Percentiles rank a stretch among this genome's conserved stretches.
phyloP scores from a whole-genome alignment of 345 rosid genomes.

The Lepidium aucheri region DNA sequence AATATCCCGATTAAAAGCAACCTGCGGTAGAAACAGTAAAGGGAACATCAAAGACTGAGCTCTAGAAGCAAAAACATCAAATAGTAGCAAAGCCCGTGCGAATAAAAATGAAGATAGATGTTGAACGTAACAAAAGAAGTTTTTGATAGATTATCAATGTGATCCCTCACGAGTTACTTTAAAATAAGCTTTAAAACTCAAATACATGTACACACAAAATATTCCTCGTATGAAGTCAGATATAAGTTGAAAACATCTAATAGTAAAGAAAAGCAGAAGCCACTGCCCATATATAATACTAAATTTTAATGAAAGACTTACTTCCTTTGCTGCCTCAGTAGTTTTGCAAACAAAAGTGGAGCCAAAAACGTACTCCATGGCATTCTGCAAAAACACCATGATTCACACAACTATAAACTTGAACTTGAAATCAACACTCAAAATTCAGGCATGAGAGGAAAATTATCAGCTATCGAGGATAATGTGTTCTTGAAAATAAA shows the following conservation, averaged over 20 bases:
- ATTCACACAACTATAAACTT: neutral
- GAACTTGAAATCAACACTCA: neutral
- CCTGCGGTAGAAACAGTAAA: constrained; percentile 37
- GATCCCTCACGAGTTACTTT: neutral
- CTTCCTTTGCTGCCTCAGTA: constrained; percentile 84
- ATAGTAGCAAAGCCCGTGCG: constrained; percentile 1
- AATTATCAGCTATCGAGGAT: neutral
- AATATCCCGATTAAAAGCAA: constrained; percentile 67
- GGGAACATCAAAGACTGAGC: neutral
- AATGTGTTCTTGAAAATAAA: constrained; percentile 1
- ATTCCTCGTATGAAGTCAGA: neutral
- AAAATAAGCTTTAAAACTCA: neutral
- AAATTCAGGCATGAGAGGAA: neutral
- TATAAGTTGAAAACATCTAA: neutral
- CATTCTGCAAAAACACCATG: constrained; percentile 48
- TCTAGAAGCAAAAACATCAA: neutral
- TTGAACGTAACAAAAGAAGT: neutral
- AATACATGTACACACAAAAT: neutral
- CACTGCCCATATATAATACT: neutral
- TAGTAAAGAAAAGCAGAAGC: neutral
- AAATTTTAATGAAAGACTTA: constrained; percentile 24
- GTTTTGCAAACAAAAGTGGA: constrained; percentile 92
- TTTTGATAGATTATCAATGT: neutral
- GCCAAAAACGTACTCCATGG: constrained; percentile 93
- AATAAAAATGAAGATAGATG: neutral